phyloP scores from a whole-genome alignment of 2,329 filamentous ascomycete species.

The Aspergillus aculeatus region DNA sequence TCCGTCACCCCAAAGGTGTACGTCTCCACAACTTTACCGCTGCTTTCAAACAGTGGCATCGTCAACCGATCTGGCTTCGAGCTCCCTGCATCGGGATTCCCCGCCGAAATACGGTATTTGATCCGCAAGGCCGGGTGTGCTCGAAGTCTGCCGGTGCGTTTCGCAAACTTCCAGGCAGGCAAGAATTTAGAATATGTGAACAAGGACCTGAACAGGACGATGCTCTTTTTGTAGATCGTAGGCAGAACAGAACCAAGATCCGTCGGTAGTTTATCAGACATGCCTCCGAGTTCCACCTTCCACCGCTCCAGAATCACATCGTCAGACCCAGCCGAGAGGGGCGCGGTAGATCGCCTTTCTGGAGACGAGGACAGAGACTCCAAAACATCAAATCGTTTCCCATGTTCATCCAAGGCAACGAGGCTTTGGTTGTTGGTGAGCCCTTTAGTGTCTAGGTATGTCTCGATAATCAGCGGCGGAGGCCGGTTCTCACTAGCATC shows the following conservation, averaged over 20 bases:
- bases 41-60: slow-evolving; percentile 65
- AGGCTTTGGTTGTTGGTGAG: slow-evolving; percentile 82
- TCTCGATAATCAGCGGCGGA: slow-evolving; percentile 83
- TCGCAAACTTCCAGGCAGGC: slow-evolving; percentile 82
- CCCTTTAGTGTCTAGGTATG: slow-evolving; percentile 76
- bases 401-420: slow-evolving; percentile 82
- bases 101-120: slow-evolving; percentile 74
- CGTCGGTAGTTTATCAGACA: slow-evolving; percentile 53
- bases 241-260: slow-evolving; percentile 65
- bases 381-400: slow-evolving; percentile 88
- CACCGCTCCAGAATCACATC: slow-evolving; percentile 89
- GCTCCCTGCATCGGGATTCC: slow-evolving; percentile 49
- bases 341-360: slow-evolving; percentile 39
- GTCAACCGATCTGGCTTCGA: slow-evolving; percentile 67
- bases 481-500: slow-evolving; percentile 75
- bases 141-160: slow-evolving; percentile 69
- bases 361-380: slow-evolving; percentile 72
- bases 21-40: slow-evolving; percentile 65
- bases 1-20: slow-evolving; percentile 82
- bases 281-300: slow-evolving; percentile 76
- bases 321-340: slow-evolving; percentile 53
- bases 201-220: slow-evolving; percentile 88
- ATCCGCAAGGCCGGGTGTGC: slow-evolving; percentile 65
- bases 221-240: slow-evolving; percentile 94
- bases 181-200: slow-evolving; percentile 79